phyloP scores from a whole-genome alignment of 78 protist species.

The Mastigamoeba balamuthi region DNA sequence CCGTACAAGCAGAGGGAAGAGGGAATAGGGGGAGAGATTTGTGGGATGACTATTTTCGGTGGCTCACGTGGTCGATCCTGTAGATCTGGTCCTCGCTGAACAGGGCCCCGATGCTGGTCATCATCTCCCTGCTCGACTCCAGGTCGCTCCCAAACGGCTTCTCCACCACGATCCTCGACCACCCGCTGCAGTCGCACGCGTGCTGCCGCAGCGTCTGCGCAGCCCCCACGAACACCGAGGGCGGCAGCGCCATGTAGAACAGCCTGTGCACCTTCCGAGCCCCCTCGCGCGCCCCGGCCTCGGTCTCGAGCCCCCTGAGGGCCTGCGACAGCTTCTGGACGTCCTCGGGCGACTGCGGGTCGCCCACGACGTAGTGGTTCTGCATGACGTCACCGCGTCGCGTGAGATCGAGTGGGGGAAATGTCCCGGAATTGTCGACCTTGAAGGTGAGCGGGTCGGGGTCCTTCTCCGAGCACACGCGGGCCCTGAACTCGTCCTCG shows the following conservation, averaged over 20 bases:
- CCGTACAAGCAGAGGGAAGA: no score
- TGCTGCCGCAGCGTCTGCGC: background rate
- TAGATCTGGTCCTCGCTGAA: slow-evolving; percentile 46
- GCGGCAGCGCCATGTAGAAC: slow-evolving; percentile 90
- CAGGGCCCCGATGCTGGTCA: slow-evolving; percentile 13
- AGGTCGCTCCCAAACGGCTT: slow-evolving; percentile 93
- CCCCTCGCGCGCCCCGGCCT: no score
- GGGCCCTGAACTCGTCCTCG: background rate
- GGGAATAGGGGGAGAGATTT: no score
- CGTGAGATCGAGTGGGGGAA: no score
- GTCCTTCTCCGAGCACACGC: background rate
- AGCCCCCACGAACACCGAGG: slow-evolving; percentile 12
- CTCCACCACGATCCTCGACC: slow-evolving; percentile 80
- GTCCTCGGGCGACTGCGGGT: background rate
- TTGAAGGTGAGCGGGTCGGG: background rate
- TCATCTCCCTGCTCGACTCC: slow-evolving; percentile 40
- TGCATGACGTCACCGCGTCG: no score
- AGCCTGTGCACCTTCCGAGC: slow-evolving; percentile 75
- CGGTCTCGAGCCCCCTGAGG: background rate
- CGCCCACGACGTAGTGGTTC: background rate
- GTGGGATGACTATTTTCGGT: no score
- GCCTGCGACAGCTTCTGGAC: background rate
- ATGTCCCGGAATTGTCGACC: no score
- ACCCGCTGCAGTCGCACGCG: no score
- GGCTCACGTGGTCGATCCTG: background rate